Evolutionary conservation across 306 rosid species (phyloP).

Genomic region (Ormosia semicastrata): DNA sequence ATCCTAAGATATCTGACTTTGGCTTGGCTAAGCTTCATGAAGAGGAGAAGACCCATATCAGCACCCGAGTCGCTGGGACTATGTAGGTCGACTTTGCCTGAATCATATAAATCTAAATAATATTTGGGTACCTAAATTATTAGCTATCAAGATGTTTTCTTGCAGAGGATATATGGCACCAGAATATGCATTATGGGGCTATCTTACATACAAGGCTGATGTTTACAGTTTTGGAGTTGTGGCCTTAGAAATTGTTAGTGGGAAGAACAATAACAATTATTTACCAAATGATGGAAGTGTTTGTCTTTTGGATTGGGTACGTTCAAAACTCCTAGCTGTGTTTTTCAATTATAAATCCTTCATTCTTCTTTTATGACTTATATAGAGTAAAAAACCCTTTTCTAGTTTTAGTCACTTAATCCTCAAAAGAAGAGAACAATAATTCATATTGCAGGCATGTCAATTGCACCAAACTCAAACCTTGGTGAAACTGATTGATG

Average conservation of each 20-base stretch:
- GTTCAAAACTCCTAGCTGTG: background rate
- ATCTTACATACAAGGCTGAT: slow-evolving; percentile 66
- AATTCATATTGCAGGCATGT: slow-evolving; percentile 56
- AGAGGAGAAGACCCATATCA: slow-evolving; percentile 70
- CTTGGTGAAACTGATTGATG: slow-evolving; percentile 56
- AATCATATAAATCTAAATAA: background rate
- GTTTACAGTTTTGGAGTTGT: slow-evolving; percentile 79
- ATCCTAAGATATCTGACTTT: slow-evolving; percentile 79
- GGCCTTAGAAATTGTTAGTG: slow-evolving; percentile 62
- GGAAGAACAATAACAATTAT: slow-evolving; percentile 59
- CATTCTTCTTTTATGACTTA: background rate
- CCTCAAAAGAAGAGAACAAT: background rate
- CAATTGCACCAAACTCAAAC: slow-evolving; percentile 48
- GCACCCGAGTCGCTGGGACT: slow-evolving; percentile 82
- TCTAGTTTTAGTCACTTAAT: background rate
- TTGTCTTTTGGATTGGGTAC: slow-evolving; percentile 72
- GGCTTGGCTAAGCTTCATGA: slow-evolving; percentile 78
- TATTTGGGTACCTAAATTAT: background rate
- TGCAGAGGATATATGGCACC: slow-evolving; percentile 86
- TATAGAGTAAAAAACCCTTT: background rate
- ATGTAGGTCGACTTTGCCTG: slow-evolving; percentile 43
- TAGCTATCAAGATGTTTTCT: background rate
- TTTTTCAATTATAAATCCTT: background rate
- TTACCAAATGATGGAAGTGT: slow-evolving; percentile 47
- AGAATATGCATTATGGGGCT: slow-evolving; percentile 77